Percentiles rank a stretch among this genome's conserved stretches.
phyloP scores from a whole-genome alignment of 176 grass and related monocot genomes.

The Dactylis glomerata region DNA sequence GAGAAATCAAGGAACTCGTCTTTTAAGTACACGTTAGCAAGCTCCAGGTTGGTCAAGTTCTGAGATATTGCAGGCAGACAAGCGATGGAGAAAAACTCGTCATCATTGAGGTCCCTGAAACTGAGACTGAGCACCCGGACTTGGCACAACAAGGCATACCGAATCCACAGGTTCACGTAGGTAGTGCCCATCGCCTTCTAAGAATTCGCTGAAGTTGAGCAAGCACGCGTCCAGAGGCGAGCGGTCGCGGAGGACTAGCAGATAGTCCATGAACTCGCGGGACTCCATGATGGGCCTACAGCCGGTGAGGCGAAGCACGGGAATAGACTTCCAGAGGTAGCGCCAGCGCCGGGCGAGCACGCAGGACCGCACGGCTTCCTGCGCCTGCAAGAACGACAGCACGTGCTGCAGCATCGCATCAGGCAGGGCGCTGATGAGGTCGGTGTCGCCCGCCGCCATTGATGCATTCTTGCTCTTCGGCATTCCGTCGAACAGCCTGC shows the following conservation, averaged over 20 bases:
- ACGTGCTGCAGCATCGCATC: neutral
- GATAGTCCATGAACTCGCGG: neutral
- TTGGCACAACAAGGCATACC: neutral
- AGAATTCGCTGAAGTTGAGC: neutral
- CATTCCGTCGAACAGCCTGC: slow-evolving; percentile 16
- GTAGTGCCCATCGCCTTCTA: neutral
- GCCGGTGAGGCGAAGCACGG: neutral
- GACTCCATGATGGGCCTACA: too few species aligned
- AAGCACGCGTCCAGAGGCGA: neutral
- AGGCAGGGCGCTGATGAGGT: neutral
- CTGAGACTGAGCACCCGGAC: neutral
- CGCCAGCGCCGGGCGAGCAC: slow-evolving; percentile 12
- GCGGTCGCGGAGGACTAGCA: neutral
- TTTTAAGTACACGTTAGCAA: neutral
- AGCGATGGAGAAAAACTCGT: neutral
- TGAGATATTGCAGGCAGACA: neutral
- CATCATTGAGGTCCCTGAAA: too few species aligned
- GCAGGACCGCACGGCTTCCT: neutral
- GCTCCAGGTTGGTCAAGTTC: neutral
- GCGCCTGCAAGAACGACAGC: neutral
- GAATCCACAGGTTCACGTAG: neutral
- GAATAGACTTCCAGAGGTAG: neutral
- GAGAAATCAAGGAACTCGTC: neutral
- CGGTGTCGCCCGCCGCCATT: neutral
- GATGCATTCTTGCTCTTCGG: neutral